These are phyloP conservation scores for Pycnococcus provasolii DNA, from an alignment of 139 green algal species.

Conservation along the genomic window DNA sequence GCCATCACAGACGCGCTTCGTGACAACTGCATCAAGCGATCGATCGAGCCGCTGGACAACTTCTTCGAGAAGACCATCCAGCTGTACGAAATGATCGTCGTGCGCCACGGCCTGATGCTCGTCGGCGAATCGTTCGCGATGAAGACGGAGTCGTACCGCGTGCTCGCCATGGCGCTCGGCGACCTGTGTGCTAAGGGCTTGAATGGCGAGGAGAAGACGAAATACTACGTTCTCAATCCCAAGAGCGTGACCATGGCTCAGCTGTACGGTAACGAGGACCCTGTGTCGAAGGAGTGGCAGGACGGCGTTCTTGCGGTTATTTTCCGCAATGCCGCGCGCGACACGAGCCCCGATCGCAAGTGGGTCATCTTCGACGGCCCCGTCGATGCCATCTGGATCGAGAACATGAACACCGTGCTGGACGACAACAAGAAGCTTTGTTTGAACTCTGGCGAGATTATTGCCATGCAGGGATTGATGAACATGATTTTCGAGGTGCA, in stretches of 20 bases:
- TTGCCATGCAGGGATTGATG: conserved; percentile 47
- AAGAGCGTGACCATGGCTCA: conserved; percentile 63
- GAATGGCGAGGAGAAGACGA: conserved; percentile 44
- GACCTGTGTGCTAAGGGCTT: conserved; percentile 38
- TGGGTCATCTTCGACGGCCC: conserved; percentile 59
- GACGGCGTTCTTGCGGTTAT: conserved; percentile 63
- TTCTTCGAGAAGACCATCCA: conserved; percentile 67
- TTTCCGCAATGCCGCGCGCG: conserved; percentile 48
- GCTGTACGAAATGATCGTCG: conserved; percentile 76
- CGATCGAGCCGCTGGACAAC: conserved; percentile 46
- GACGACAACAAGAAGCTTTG: conserved; percentile 81
- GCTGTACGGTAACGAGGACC: conserved; percentile 57
- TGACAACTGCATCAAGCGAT: conserved; percentile 32
- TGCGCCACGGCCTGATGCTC: conserved; percentile 70
- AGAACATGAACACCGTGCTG: conserved; percentile 44
- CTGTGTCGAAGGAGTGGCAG: conserved; percentile 60
- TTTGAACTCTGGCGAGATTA: conserved; percentile 61
- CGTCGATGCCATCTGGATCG: conserved; percentile 66
- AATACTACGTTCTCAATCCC: conserved; percentile 54
- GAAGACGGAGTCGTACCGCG: conserved; percentile 52
- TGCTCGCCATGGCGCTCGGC: conserved; percentile 42
- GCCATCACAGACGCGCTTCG: conserved; percentile 31
- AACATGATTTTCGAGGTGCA: conserved; percentile 44
- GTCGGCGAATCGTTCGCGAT: conserved; percentile 53
- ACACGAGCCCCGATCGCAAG: conserved; percentile 43